phyloP scores from a whole-genome alignment of 352 stramenopile genomes.

The Phytophthora cactorum region DNA sequence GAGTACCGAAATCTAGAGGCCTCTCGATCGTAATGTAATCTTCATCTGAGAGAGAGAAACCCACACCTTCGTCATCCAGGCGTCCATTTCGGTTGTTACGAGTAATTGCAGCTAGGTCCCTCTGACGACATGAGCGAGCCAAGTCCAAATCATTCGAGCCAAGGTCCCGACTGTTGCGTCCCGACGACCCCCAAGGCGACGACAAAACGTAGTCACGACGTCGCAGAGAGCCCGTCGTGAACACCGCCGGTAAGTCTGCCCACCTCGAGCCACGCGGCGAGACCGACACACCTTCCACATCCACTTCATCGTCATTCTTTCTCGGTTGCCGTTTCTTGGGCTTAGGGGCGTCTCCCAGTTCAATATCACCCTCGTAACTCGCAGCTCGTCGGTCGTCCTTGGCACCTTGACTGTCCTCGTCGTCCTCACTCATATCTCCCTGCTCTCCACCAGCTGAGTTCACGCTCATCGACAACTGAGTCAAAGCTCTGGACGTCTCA shows the following conservation, averaged over 20 bases:
- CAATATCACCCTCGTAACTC: conserved; percentile 20
- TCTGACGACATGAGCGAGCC: conserved; percentile 28
- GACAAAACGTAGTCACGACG: conserved; percentile 49
- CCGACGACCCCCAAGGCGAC: conserved; percentile 47
- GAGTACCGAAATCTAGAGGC: conserved; percentile 37
- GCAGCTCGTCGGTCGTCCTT: conserved; percentile 21
- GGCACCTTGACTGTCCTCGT: conserved; percentile 31
- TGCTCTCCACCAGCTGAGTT: conserved; percentile 30
- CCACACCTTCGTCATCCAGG: conserved; percentile 40
- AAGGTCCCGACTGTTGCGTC: conserved; percentile 26
- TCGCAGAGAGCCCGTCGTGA: conserved; percentile 44
- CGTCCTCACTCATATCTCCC: conserved; percentile 24
- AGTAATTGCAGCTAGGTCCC: conserved; percentile 35
- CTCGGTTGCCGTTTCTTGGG: conserved; percentile 32
- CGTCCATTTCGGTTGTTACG: conserved; percentile 47
- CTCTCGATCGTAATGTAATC: conserved; percentile 74
- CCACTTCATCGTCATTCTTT: conserved; percentile 7
- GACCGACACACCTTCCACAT: conserved; percentile 25
- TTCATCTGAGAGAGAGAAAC: conserved; percentile 66
- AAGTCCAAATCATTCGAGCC: conserved; percentile 43
- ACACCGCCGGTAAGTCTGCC: conserved; percentile 42
- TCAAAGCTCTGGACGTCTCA: conserved; percentile 49
- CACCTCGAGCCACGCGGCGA: conserved; percentile 43
- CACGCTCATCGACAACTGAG: conserved; percentile 30
- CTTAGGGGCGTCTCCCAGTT: conserved; percentile 20